phyloP scores from a whole-genome alignment of 352 stramenopile genomes.

The Pythium sp. region DNA sequence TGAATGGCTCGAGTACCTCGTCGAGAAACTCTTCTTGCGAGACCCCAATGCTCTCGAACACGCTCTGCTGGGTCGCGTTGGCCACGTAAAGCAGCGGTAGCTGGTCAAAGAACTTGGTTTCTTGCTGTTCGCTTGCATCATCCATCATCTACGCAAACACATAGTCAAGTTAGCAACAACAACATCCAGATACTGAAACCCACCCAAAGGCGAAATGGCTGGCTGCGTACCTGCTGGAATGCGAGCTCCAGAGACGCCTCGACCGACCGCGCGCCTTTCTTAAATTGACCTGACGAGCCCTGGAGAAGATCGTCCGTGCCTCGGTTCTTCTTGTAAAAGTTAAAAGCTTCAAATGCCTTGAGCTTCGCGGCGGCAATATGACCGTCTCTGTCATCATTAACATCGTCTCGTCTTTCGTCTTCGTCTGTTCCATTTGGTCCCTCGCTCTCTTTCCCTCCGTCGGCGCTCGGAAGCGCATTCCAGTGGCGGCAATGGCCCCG shows the following conservation, averaged over 20 bases:
- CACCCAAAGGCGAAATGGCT: background rate
- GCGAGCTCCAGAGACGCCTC: slow-evolving; percentile 38
- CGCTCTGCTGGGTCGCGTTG: slow-evolving; percentile 40
- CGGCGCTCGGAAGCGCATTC: slow-evolving; percentile 39
- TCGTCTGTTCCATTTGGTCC: background rate
- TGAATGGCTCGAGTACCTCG: slow-evolving; percentile 42
- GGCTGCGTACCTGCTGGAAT: slow-evolving; percentile 34
- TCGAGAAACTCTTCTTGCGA: slow-evolving; percentile 47
- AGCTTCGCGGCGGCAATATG: slow-evolving; percentile 45
- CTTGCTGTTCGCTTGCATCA: slow-evolving; percentile 37
- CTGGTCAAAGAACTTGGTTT: slow-evolving; percentile 51
- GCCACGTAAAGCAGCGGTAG: slow-evolving; percentile 55
- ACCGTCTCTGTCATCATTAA: slow-evolving; percentile 11
- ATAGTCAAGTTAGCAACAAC: background rate
- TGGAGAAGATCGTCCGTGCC: slow-evolving; percentile 34
- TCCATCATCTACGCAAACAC: slow-evolving; percentile 21
- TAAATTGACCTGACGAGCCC: slow-evolving; percentile 23
- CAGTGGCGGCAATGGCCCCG: slow-evolving; percentile 50
- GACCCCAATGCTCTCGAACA: slow-evolving; percentile 33
- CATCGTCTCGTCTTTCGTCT: background rate
- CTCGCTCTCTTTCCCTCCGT: slow-evolving; percentile 21
- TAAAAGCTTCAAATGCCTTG: slow-evolving; percentile 48
- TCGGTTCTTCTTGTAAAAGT: slow-evolving; percentile 41
- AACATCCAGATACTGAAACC: background rate
- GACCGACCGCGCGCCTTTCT: slow-evolving; percentile 29